phyloP scores from a whole-genome alignment of 257 asterid species.

The Jacaranda copaia region DNA sequence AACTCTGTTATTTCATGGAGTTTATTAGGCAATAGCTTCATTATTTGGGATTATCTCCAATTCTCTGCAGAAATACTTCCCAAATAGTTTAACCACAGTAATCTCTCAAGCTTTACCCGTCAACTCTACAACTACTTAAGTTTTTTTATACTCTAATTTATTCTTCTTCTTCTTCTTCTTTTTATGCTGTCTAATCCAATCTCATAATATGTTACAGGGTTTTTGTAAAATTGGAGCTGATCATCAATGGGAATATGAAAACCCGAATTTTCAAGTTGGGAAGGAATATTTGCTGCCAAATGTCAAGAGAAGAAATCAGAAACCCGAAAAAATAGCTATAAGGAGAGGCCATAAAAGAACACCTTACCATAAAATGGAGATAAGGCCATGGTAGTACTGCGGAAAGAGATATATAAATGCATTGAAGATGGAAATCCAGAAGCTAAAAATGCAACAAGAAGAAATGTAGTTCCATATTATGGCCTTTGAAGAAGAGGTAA shows the following conservation, averaged over 20 bases:
- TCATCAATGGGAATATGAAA: constrained; percentile 63
- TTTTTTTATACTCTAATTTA: not conserved
- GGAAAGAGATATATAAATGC: constrained; percentile 18
- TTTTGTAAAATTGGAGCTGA: constrained; percentile 63
- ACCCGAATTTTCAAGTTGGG: constrained; percentile 60
- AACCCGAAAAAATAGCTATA: not conserved
- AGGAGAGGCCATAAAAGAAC: not conserved
- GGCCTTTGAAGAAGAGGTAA: constrained; percentile 27
- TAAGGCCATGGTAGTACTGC: constrained; percentile 30
- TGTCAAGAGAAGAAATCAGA: constrained; percentile 49
- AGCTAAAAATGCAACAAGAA: constrained; percentile 41
- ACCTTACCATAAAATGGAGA: constrained; percentile 10
- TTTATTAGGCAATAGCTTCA: constrained; percentile 48
- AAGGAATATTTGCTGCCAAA: constrained; percentile 48
- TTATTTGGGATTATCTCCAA: constrained; percentile 60
- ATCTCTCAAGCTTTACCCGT: constrained; percentile 64
- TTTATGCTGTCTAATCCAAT: too few species aligned
- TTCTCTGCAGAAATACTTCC: constrained; percentile 58
- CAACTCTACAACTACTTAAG: constrained; percentile 76
- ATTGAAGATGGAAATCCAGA: constrained; percentile 44
- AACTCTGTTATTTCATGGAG: constrained; percentile 58
- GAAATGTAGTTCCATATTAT: constrained; percentile 37
- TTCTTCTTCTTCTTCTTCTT: too few species aligned
- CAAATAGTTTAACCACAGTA: constrained; percentile 56
- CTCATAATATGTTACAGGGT: constrained; percentile 47